Base-by-base conservation (phyloP, 169 alveolate species). In the Plasmodium inui region DNA sequence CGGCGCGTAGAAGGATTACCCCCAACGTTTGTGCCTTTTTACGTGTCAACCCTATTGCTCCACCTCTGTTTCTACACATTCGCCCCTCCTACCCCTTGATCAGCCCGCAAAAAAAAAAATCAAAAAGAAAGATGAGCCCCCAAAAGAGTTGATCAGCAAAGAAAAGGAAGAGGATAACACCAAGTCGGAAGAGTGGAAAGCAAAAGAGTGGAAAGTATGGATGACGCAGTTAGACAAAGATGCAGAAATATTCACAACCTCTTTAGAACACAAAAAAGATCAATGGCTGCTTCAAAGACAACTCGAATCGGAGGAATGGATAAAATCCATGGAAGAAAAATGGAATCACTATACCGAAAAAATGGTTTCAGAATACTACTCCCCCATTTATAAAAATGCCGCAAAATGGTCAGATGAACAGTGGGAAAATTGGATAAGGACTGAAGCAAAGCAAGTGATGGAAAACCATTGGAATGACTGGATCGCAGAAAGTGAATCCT, bases 401-500 rank as follows among this genome's bases (percentile, higher is more conserved):
- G 1, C 46, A 74, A 3, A 57, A 74, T 74, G 83, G 83, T 17
- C 37, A 19, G 53, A 74, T 19, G 46, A 26, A n/a, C 57, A 74
- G 22, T 74, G 83, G 83, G 83, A 74, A 30, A 30, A 74, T 5
- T 74, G 83, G 83, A 30, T 74, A 19, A 74, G 2, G 22, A n/a
- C 83, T 8, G 83, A 74, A 74, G 83, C 83, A 74, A 74, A 74
- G 22, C 57, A 74, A 34, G 28, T 74, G 10, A 30, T 74, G 28
- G 61, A 74, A 74, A 19, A 30, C 3, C 61, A 74, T 17, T 74
- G 83, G 83, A 46, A 8, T 34, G 19, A 74, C 26, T 74, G 32
- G 32, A 10, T 74, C 10, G 9, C 37, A 17, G 46, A 74, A 28
- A 74, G 46, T 74, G 83, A 74, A 9, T 74, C 37, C 46, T 22